Base-by-base conservation (phyloP, 208 protist species). In the Trypanosoma lewisi region DNA sequence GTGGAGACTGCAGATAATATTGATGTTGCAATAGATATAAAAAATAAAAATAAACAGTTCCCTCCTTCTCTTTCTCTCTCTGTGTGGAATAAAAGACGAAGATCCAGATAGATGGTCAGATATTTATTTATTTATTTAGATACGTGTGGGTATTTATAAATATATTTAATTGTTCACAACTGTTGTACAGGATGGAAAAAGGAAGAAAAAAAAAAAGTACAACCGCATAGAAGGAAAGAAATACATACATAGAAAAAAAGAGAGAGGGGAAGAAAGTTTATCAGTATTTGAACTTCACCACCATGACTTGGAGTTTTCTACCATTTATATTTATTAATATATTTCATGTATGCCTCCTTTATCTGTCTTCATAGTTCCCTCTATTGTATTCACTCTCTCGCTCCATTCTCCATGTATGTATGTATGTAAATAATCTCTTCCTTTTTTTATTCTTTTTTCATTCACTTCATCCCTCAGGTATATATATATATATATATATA, bases 401-500 rank as follows among this genome's bases (percentile, higher is more conserved):
- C n/a, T n/a, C n/a, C n/a, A n/a, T n/a, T n/a, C n/a, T n/a, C n/a
- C n/a, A n/a, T n/a, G n/a, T n/a, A n/a, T n/a, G n/a, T n/a, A n/a
- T n/a, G n/a, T n/a, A n/a, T n/a, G n/a, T n/a, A n/a, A n/a, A n/a
- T n/a, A n/a, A 6, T 41, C 36, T 41, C 12, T 41, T 6, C 12
- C 33, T n/a, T 21, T 16, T 57, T 17, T 8, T 31, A 9, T 49
- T 51, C 52, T 51, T 71, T 62, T 71, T 70, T 60, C 12, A 21
- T 25, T 28, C 16, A 45, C 47, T 21, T 11, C 31, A 52, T 4
- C 49, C 5, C 68, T n/a, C n/a, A n/a, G n/a, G n/a, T n/a, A n/a
- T n/a, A n/a, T n/a, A n/a, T n/a, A n/a, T n/a, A 6, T 41, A 37
- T 61, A 30, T 70, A 30, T 60, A 39, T 54, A 41, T 70, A 27